These are phyloP conservation scores for Xylariaceae sp. DNA, from an alignment of 2,329 filamentous ascomycete genomes.

Conservation along the genomic window DNA sequence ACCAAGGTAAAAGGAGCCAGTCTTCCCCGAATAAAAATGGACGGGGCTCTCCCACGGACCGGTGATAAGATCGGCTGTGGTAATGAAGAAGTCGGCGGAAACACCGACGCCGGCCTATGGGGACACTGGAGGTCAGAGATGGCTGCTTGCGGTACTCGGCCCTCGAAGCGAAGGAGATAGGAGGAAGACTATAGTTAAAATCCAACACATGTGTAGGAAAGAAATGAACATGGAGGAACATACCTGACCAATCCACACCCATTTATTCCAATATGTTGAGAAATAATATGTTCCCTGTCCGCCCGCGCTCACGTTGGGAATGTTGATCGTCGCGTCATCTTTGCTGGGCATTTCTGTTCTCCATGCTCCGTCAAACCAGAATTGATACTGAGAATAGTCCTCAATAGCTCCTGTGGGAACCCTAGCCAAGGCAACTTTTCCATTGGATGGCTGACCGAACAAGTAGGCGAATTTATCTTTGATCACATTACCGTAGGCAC, in stretches of 20 bases:
- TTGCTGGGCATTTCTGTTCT: slow-evolving; percentile 7
- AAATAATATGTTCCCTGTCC: slow-evolving; percentile 24
- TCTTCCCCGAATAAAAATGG: slow-evolving; percentile 17
- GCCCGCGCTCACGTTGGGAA: slow-evolving; percentile 16
- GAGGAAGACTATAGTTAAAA: neutral
- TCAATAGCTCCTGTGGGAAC: slow-evolving; percentile 21
- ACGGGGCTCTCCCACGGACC: slow-evolving; percentile 19
- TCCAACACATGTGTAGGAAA: neutral
- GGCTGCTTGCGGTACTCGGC: neutral
- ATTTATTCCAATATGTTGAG: slow-evolving; percentile 15
- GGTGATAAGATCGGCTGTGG: slow-evolving; percentile 18
- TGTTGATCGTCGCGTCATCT: slow-evolving; percentile 3
- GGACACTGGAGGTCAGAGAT: neutral
- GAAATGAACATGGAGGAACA: neutral
- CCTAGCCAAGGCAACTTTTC: slow-evolving; percentile 19
- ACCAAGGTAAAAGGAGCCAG: slow-evolving; percentile 12
- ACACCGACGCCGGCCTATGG: slow-evolving; percentile 15
- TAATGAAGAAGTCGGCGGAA: slow-evolving; percentile 23
- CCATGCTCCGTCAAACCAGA: slow-evolving; percentile 17
- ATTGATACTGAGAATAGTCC: slow-evolving; percentile 21
- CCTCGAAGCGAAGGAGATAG: neutral
- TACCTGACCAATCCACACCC: slow-evolving; percentile 23
- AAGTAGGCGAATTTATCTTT: slow-evolving; percentile 22
- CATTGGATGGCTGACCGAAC: slow-evolving; percentile 19
- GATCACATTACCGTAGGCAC: slow-evolving; percentile 23